phyloP scores from a whole-genome alignment of 495 filamentous ascomycete genomes.

The Ramalina peruviana region DNA sequence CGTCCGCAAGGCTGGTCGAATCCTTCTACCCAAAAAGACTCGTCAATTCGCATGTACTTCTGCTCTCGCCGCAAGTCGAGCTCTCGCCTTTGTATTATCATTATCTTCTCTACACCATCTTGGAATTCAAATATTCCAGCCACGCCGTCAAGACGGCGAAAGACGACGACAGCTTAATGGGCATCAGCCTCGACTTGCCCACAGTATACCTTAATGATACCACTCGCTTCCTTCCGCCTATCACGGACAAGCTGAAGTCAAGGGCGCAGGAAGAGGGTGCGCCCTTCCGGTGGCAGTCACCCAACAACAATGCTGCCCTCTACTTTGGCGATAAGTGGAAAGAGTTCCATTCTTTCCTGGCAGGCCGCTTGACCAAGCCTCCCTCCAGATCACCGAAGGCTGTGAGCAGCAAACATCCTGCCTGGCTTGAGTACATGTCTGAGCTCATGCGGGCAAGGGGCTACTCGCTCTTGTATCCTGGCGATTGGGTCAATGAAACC shows the following conservation, averaged over 20 bases:
- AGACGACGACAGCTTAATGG: conserved; percentile 42
- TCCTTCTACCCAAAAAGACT: conserved; percentile 62
- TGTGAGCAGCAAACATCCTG: conserved; percentile 47
- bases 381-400: conserved; percentile 19
- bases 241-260: conserved; percentile 13
- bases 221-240: conserved; percentile 37
- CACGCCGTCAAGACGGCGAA: conserved; percentile 24
- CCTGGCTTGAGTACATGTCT: conserved; percentile 65
- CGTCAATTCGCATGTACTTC: conserved; percentile 50
- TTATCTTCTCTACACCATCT: conserved; percentile 59
- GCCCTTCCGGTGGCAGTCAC: conserved; percentile 69
- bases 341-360: conserved; percentile 63
- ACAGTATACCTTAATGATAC: conserved; percentile 41
- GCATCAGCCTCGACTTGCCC: conserved; percentile 66
- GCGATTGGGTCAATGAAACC: conserved; percentile 28
- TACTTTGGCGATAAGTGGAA: conserved; percentile 75
- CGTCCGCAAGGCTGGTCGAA: conserved; percentile 59
- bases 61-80: conserved; percentile 65
- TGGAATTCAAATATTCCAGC: conserved; percentile 61
- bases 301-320: conserved; percentile 63
- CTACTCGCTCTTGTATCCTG: conserved; percentile 64
- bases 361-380: conserved; percentile 32
- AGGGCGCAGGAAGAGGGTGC: conserved; percentile 21
- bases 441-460: conserved; percentile 57
- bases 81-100: conserved; percentile 64